Conservation (phyloP, 78 protist species). For the Dictyostelium intermedium region DNA sequence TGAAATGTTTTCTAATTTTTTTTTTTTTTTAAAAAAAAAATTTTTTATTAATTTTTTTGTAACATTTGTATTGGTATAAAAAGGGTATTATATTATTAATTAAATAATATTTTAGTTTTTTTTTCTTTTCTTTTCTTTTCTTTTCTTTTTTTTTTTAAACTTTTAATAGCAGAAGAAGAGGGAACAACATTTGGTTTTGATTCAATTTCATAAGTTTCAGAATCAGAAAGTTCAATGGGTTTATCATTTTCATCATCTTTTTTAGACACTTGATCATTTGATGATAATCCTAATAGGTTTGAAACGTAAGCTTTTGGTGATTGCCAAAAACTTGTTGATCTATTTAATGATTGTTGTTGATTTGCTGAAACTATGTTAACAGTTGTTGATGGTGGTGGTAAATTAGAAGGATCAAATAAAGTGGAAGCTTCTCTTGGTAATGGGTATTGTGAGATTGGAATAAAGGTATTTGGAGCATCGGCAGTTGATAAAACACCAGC, state of each 20-base stretch:
- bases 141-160: neutral
- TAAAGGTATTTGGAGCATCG: neutral
- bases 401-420: neutral
- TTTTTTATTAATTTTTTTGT: neutral
- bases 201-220: neutral
- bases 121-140: neutral
- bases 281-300: neutral
- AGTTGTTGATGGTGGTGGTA: neutral
- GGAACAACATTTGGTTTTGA: neutral
- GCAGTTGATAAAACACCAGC: neutral
- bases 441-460: conserved; percentile 45
- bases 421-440: conserved; percentile 1
- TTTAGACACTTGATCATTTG: neutral
- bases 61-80: neutral
- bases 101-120: too few relatives aligned
- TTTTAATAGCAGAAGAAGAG: neutral
- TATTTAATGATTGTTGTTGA: neutral
- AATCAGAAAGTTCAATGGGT: neutral
- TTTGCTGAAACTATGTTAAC: neutral
- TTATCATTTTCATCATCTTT: neutral
- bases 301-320: conserved; percentile 43
- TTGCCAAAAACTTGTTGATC: conserved; percentile 55
- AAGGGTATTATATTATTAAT: neutral
- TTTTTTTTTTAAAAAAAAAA: neutral
- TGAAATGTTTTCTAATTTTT: neutral